Evolutionary conservation across 331 rosid species (phyloP), one percentile per base, ranked within the genome.

Genomic region (Spiraea crenata): DNA sequence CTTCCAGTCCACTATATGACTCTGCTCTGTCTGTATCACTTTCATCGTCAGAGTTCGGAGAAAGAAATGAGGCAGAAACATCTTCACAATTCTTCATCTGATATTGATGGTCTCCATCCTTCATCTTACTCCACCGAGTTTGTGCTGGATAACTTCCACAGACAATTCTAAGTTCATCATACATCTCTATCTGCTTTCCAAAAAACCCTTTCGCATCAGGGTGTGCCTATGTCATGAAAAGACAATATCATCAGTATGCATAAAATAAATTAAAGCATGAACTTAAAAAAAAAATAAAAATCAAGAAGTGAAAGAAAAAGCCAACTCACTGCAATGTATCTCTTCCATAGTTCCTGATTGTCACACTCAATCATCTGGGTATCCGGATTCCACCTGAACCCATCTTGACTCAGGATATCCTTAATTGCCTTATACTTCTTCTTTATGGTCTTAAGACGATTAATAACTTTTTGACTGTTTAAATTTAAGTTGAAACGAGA

Each of bases 101-200:
- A 47, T 72, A 65, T 35, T 62, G 68, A 77, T 75, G 76, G 76
- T 58, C 78, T 72, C 79, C 97, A 11, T 80, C 86, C 74, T 75
- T 83, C 86, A 80, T 78, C 82, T 81, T 86, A 17, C 89, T 84
- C 97, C 92, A 88, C 54, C 70, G 88, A 67, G 85, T 81, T 9
- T 90, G 90, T 47, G 92, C 92, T 76, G 86, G 89, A 79, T 90
- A 84, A 66, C 88, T 90, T 77, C 96, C 95, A 58, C 95, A 90
- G 34, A 90, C 95, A 78, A 90, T 90, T 80, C 85, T 88, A 60
- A 90, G 89, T 73, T 90, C 92, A 72, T 90, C 89, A 48, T 81
- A 90, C 90, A 90, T 90, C 84, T 90, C 96, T 74, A 90, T 82
- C 69, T 77, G 90, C 83, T 86, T 90, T 47, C 90, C 92, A 35